Base-by-base conservation (phyloP, 1,284 basidiomycete species). In the Cronartium quercuum region DNA sequence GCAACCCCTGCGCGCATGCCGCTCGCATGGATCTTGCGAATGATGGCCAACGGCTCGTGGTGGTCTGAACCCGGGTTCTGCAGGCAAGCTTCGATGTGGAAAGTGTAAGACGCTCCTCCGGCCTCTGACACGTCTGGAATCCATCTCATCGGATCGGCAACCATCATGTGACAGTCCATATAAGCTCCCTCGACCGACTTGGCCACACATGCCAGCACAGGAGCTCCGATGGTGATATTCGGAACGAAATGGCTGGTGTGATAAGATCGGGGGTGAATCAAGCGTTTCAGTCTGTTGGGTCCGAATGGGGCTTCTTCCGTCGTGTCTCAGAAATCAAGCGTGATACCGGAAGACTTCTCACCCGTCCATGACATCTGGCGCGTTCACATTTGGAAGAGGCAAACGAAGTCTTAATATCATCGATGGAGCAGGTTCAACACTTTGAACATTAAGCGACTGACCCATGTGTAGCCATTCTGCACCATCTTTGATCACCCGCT, bases 161-260 rank as follows among this genome's bases (percentile, higher is more conserved):
- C 96, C 96, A 99, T 99, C 96, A 98, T 98, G 84, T 99, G 96
- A 83, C 94, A 98, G 83, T 99, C 96, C 95, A 99, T 98, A 84
- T 94, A 98, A 78, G 97, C 95, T 74, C 89, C 90, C 5, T 94
- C 94, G 24, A 98, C 87, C 62, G 89, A 88, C 83, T 94, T 94
- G 71, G 87, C 85, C n/a, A 99, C 90, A 78, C 89, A 92, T 24
- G 89, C 85, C 44, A 98, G 86, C 66, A 98, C 87, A 2, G 95
- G 95, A 37, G 94, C 89, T 73, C 93, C 93, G 89, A 95, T 92
- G 24, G 94, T 94, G 82, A 97, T 94, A 82, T 98, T 98, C 42
- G 95, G 94, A 34, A 99, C 96, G 81, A 99, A 99, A 83, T 98
- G 92, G 73, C 94, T 92, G 81, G 61, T 67, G n/a, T 9, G 21